These are phyloP conservation scores for Chenopodium album DNA, from an alignment of 148 eudicot species.

Conservation along the genomic window DNA sequence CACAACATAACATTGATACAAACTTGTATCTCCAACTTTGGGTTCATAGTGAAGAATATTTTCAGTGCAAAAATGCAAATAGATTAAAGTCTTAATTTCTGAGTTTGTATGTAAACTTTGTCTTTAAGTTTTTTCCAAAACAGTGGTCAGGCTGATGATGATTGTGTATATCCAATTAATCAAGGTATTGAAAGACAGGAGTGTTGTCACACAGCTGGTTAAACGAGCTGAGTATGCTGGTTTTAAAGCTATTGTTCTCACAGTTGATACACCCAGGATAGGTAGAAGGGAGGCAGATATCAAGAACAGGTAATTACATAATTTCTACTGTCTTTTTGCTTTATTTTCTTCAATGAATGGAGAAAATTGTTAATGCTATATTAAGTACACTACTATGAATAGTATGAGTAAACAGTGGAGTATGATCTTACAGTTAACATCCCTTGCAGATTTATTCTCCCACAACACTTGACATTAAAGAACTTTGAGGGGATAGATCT, in stretches of 20 bases:
- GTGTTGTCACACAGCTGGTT: constrained; percentile 68
- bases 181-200: constrained; percentile 69
- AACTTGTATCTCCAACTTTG: too few relatives aligned
- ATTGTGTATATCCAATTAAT: background rate
- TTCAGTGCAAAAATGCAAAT: too few relatives aligned
- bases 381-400: background rate
- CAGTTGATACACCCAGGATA: constrained; percentile 87
- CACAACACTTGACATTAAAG: constrained; percentile 58
- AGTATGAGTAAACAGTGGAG: background rate
- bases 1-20: too few relatives aligned
- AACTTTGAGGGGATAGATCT: constrained; percentile 71
- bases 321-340: background rate
- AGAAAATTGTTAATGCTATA: background rate
- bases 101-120: background rate
- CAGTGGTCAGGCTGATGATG: background rate
- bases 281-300: constrained; percentile 97
- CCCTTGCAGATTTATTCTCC: constrained; percentile 59
- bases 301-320: constrained; percentile 65
- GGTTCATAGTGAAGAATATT: background rate
- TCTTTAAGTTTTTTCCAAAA: background rate
- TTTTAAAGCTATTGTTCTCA: constrained; percentile 85
- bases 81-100: background rate
- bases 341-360: background rate
- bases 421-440: background rate
- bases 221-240: constrained; percentile 92